These are phyloP conservation scores for Cryptococcus sp. DNA, from an alignment of 1,284 basidiomycete genomes.

Conservation along the genomic window DNA sequence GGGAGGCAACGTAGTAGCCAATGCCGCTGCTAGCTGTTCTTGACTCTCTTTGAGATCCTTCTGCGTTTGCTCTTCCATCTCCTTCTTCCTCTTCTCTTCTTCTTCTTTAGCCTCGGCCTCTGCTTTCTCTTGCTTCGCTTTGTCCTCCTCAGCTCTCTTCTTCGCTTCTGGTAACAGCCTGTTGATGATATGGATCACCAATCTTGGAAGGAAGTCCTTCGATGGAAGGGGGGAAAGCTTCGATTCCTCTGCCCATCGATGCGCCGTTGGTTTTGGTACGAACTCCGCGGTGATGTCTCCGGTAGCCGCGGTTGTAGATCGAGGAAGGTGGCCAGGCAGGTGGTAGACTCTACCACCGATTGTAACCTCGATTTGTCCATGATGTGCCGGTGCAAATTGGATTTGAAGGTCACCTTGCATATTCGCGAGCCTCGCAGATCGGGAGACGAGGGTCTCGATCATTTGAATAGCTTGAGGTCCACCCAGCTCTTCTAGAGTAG, in stretches of 20 bases:
- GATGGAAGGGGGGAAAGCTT: slow-evolving; percentile 74
- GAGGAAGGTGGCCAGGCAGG: slow-evolving; percentile 32
- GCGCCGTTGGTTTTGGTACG: slow-evolving; percentile 69
- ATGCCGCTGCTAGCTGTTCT: neutral
- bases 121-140: slow-evolving; percentile 36
- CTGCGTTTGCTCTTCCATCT: slow-evolving; percentile 14
- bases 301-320: slow-evolving; percentile 2
- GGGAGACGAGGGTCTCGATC: slow-evolving; percentile 65
- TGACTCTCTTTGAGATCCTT: slow-evolving; percentile 2
- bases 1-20: neutral
- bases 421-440: neutral
- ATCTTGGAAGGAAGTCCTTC: slow-evolving; percentile 67
- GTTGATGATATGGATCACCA: slow-evolving; percentile 68
- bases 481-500: slow-evolving; percentile 72
- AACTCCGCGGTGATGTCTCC: slow-evolving; percentile 40
- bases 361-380: slow-evolving; percentile 28
- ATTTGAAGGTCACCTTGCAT: slow-evolving; percentile 20
- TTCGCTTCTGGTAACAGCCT: slow-evolving; percentile 76
- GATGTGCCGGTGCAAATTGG: slow-evolving; percentile 26
- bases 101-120: slow-evolving; percentile 19
- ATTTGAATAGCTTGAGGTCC: slow-evolving; percentile 76
- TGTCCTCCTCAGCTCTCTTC: slow-evolving; percentile 44
- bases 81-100: slow-evolving; percentile 17
- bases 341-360: slow-evolving; percentile 46
- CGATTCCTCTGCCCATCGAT: slow-evolving; percentile 86